Evolutionary conservation across 2,329 filamentous ascomycete genomes (phyloP), one percentile per base, ranked within the genome.

Genomic region (Macrophomina tecta): DNA sequence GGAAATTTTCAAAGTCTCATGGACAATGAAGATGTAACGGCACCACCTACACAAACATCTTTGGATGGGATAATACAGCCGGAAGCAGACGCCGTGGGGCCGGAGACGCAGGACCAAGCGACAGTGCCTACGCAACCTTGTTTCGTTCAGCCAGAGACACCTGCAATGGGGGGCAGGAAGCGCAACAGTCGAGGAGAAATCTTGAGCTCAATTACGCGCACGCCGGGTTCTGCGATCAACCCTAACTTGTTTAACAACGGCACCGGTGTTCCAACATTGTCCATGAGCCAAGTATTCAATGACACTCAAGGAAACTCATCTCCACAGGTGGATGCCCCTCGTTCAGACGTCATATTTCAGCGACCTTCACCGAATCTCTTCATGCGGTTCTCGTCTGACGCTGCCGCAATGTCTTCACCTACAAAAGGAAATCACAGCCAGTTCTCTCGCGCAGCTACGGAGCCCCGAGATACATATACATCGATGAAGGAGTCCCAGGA

Each of bases 401-500:
- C 73, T 3, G 70, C 71, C 38, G 67, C 71, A 4, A 70, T 76
- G 45, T 81, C 81, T 8, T 82, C 80, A 51, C 81, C 80, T 9
- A 76, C 72, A 62, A 79, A 78, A 67, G 62, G 69, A 23, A 68
- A 68, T 34, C 60, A 61, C n/a, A 68, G 63, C 40, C 68, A 68
- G 34, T 67, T 64, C 18, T 67, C 69, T 53, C 69, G 74, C 58
- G 74, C 76, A 32, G 74, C 75, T n/a, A 77, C 77, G 67, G 80
- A 82, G 64, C 81, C 81, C 8, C 72, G 80, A 66, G 73, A 78
- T n/a, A 76, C 75, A 40, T 82, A 83, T 63, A 75, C 77, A 42
- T 79, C 79, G 34, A 81, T 82, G 77, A 75, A 78, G 62, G 78
- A 82, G 68, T 82, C 80, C 38, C 81, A 83, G 66, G 79, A 82